Evolutionary conservation across 495 filamentous ascomycete species (phyloP).

Genomic region (Chaetomidium leptoderma): DNA sequence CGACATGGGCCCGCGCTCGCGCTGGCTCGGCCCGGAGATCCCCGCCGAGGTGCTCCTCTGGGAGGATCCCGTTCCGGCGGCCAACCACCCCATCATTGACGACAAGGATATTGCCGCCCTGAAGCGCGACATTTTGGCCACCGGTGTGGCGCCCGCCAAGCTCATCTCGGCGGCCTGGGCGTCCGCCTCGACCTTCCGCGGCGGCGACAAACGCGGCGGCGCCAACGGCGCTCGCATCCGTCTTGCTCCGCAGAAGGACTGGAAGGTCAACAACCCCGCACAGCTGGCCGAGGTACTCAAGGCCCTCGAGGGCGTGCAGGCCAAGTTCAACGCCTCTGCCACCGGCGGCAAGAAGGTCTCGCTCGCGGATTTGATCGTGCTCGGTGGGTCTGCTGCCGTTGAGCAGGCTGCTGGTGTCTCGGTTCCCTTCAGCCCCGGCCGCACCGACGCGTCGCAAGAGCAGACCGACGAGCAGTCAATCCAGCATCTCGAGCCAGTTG

Average conservation of each 20-base stretch:
- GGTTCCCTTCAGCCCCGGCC: constrained; percentile 49
- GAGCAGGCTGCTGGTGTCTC: constrained; percentile 56
- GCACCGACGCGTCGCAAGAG: constrained; percentile 52
- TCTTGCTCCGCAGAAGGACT: constrained; percentile 62
- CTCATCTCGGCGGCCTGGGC: constrained; percentile 63
- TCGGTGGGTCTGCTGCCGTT: constrained; percentile 63
- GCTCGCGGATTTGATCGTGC: constrained; percentile 66
- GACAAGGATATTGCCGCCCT: constrained; percentile 54
- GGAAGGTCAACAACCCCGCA: constrained; percentile 63
- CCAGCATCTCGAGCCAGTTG: constrained; percentile 54
- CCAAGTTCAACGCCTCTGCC: constrained; percentile 58
- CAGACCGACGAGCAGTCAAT: constrained; percentile 62
- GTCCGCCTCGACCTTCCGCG: constrained; percentile 67
- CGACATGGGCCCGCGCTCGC: constrained; percentile 63
- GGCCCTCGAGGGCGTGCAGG: constrained; percentile 58
- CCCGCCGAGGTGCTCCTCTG: constrained; percentile 58
- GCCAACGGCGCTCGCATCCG: constrained; percentile 72
- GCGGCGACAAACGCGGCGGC: constrained; percentile 70
- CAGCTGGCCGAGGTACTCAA: constrained; percentile 54
- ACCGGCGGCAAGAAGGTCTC: constrained; percentile 61
- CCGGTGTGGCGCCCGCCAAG: constrained; percentile 51
- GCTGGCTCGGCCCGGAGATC: constrained; percentile 66
- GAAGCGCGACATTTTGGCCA: constrained; percentile 60
- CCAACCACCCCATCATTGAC: constrained; percentile 53
- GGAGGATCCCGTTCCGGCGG: constrained; percentile 60